phyloP scores from a whole-genome alignment of 208 protist species.

The Novymonas esmeraldas region DNA sequence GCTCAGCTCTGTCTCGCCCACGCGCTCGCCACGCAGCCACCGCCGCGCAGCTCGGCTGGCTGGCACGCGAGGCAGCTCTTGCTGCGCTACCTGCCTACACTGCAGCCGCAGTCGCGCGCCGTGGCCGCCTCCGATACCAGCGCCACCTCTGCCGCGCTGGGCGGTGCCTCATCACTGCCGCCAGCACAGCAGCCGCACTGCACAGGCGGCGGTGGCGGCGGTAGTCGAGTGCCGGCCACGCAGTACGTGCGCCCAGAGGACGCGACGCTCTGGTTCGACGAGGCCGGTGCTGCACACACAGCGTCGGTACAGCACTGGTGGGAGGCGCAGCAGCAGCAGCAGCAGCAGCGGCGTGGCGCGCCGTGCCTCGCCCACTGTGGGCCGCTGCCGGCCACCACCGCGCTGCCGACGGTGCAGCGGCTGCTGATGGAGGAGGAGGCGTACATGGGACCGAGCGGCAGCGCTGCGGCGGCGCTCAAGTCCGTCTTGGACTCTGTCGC shows the following conservation, averaged over 20 bases:
- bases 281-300: slow-evolving; percentile 13
- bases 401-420: slow-evolving; percentile 43
- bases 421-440: slow-evolving; percentile 31
- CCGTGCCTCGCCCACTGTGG: slow-evolving; percentile 23
- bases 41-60: slow-evolving; percentile 13
- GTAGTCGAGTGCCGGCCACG: slow-evolving; percentile 17
- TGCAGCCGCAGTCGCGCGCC: slow-evolving; percentile 13
- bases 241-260: slow-evolving; percentile 33
- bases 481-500: slow-evolving; percentile 25
- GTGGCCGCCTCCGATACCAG: slow-evolving; percentile 4
- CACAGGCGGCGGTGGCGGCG: background rate
- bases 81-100: slow-evolving; percentile 25
- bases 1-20: slow-evolving; percentile 69
- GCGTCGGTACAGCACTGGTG: slow-evolving; percentile 21
- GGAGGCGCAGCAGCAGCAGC: slow-evolving; percentile 11
- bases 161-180: background rate
- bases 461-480: slow-evolving; percentile 23
- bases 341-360: background rate
- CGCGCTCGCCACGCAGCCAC: slow-evolving; percentile 30
- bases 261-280: slow-evolving; percentile 31
- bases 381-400: slow-evolving; percentile 42
- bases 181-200: background rate
- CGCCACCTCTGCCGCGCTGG: background rate
- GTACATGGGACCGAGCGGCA: slow-evolving; percentile 27
- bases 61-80: slow-evolving; percentile 20